Evolutionary conservation across 176 grass and related monocot genomes (phyloP), one percentile per base, ranked within the genome.

Genomic region (Eleusine coracana): DNA sequence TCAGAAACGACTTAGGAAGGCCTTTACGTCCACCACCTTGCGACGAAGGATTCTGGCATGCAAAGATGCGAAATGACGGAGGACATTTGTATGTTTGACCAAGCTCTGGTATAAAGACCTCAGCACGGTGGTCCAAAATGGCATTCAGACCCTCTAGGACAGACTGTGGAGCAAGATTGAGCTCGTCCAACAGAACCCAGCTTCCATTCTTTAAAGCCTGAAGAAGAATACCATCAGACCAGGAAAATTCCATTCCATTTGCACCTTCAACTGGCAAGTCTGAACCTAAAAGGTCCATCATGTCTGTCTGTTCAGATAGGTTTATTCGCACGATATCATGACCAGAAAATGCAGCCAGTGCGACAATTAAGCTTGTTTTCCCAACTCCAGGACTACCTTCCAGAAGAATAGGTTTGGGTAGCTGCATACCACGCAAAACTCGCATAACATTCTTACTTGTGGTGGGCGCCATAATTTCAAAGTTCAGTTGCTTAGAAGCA

Each of bases 311-410:
- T 75, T 98, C 95, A 59, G 95, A 98, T 65, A 98, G 86, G 70
- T 98, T 98, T 66, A 98, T 98, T 69, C 95, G 84, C 63, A 98
- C 92, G 50, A 98, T 92, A 77, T 83, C 64, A 82, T 98, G 86
- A 45, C 95, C 92, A 68, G 95, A 98, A 91, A 82, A 89, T 75
- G 74, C 80, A 77, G 84, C 95, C 75, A 98, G 82, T 48, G 87
- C 88, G 21, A 95, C 68, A 90, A 98, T 87, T 84, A 98, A 87
- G 82, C 95, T 98, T 62, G 92, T 98, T 76, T 98, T 98, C 21
- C 95, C 95, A 91, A 98, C 92, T 48, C 95, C 95, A 70, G 95
- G 95, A 75, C 95, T 98, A 80, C 95, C 95, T 92, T 98, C 95
- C 29, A 98, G 80, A 41, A 98, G 82, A 75, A 98, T 90, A 95